Base-by-base conservation (phyloP, 108 stramenopile species). In the Parietichytrium sp. region DNA sequence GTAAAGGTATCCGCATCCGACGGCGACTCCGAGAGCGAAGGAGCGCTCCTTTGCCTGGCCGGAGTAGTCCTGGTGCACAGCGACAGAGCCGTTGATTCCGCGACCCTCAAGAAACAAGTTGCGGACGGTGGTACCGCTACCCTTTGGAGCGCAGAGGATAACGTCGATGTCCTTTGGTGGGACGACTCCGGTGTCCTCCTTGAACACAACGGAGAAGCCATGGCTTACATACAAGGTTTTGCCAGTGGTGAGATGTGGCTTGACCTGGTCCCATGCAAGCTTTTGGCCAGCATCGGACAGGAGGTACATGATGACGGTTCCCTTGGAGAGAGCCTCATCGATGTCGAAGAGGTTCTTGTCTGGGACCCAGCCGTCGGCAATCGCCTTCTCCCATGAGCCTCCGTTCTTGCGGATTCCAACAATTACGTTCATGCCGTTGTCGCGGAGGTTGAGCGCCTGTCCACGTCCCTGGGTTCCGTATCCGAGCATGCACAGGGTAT, bases 31-130 rank as follows among this genome's bases (percentile, higher is more conserved):
- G 61, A 72, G 61, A 42, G 61, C 61, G 38, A 45, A 33, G 33
- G 45, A 33, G 61, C 61, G 61, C 61, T 72, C 61, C 61, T 72
- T 33, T 2, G 61, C 61, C 61, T 72, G 36, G 61, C 61, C 61
- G 61, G 20, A 23, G 61, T 45, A 33, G 61, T 72, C 79, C 79
- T 79, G 48, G 50, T 51, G 16, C 29, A 49, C 49, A 30, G 25
- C 79, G 49, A 79, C 79, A 51, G 78, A 47, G 45, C 47, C 78
- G 78, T 78, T 48, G 78, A 78, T 78, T 45, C 78, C 78, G 47
- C 78, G 78, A 48, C 78, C 78, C 78, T 78, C 78, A 48, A 78
- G 78, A 48, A 78, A 48, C 50, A 79, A 42, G 61, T 72, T 72
- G 61, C 61, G 61, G 15, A 72, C 61, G 61, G 61, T 72, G 61